A percentile compares a stretch with the other conserved stretches of the same genome.
These are phyloP conservation scores for Fusarium dlaminii DNA, from an alignment of 2,329 filamentous ascomycete species.

Conservation along the genomic window DNA sequence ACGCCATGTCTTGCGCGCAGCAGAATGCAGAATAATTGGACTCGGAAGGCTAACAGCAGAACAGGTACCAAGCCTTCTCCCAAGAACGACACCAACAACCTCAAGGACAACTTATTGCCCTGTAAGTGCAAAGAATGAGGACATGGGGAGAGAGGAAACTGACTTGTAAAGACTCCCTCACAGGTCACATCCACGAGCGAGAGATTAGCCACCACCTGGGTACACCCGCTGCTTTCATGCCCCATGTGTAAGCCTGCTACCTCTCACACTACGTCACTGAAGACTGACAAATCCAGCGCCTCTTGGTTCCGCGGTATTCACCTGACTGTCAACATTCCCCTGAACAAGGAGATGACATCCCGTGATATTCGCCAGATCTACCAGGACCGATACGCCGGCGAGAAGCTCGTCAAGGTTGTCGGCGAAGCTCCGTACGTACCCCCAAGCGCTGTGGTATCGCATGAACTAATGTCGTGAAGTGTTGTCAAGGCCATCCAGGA, in stretches of 20 bases:
- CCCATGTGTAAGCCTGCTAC: constrained; percentile 69
- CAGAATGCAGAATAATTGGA: not conserved
- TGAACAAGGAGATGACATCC: constrained; percentile 86
- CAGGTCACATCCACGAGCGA: constrained; percentile 93
- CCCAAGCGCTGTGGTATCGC: not conserved
- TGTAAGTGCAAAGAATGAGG: constrained; percentile 56
- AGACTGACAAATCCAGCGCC: constrained; percentile 53
- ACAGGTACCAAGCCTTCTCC: constrained; percentile 86
- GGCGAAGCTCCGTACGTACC: constrained; percentile 77
- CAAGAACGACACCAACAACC: constrained; percentile 88
- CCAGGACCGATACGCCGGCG: constrained; percentile 94
- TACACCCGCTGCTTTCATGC: constrained; percentile 81
- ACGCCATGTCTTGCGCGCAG: not conserved
- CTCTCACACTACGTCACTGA: not conserved
- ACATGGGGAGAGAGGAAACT: not conserved
- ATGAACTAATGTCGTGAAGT: not conserved
- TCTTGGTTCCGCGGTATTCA: constrained; percentile 97
- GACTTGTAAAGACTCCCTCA: constrained; percentile 51
- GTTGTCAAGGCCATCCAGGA: constrained; percentile 76
- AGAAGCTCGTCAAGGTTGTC: constrained; percentile 92
- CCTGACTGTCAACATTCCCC: constrained; percentile 88
- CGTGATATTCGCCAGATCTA: constrained; percentile 94
- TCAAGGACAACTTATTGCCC: constrained; percentile 88
- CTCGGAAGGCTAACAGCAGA: constrained; percentile 68
- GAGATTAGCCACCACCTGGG: constrained; percentile 87